Conservation (phyloP, 1,139 yeast genomes). For the Pneumocystis murina region DNA sequence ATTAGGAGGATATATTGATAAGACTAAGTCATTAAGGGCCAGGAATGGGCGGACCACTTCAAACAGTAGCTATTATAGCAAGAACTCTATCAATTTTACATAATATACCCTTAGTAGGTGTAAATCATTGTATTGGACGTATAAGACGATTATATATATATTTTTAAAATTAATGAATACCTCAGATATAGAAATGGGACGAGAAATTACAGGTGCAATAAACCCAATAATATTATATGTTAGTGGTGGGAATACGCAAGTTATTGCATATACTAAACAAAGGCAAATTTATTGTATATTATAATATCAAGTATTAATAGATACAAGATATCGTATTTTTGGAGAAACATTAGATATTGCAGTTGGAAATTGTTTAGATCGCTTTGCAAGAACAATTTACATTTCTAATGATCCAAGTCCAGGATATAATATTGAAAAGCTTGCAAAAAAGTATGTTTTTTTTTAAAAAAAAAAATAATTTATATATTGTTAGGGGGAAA, state of each 20-base stretch:
- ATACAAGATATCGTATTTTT: constrained; percentile 54
- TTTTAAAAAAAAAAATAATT: constrained; percentile 15
- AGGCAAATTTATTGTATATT: constrained; percentile 22
- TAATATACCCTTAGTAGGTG: constrained; percentile 79
- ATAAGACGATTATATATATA: not conserved
- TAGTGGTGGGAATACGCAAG: constrained; percentile 97
- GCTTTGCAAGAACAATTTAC: constrained; percentile 81
- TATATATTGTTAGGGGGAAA: constrained; percentile 30
- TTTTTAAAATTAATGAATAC: not conserved
- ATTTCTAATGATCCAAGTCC: constrained; percentile 94
- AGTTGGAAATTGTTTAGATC: constrained; percentile 86
- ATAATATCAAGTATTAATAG: not conserved
- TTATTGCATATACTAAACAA: constrained; percentile 88
- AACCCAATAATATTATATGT: constrained; percentile 94
- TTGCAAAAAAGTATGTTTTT: constrained; percentile 45
- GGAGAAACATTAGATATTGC: constrained; percentile 97
- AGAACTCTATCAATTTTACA: constrained; percentile 70
- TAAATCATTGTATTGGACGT: constrained; percentile 89
- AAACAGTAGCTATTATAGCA: constrained; percentile 85
- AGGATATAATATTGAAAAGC: constrained; percentile 88
- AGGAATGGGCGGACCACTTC: constrained; percentile 98
- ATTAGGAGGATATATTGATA: too few species aligned
- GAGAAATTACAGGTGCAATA: constrained; percentile 89
- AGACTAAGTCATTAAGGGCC: constrained; percentile 58
- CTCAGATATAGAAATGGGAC: constrained; percentile 80